phyloP scores from a whole-genome alignment of 805 yeast species.

The Wickerhamomyces kurtzmanii region DNA sequence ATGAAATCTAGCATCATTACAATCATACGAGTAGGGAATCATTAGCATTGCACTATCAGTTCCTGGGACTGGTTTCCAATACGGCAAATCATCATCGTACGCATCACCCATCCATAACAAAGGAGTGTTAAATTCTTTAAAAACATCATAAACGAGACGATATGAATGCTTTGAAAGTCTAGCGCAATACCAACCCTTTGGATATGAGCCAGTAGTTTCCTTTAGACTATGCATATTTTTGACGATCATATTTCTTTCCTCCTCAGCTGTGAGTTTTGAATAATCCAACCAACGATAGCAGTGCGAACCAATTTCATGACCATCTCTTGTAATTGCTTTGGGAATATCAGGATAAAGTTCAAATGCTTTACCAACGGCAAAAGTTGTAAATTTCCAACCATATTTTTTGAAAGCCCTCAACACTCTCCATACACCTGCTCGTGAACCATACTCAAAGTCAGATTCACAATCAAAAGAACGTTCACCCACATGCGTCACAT shows the following conservation, averaged over 20 bases:
- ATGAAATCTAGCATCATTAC: conserved; percentile 19
- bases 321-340: conserved; percentile 23
- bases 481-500: conserved; percentile 7
- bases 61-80: conserved; percentile 22
- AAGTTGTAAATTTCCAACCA: conserved; percentile 21
- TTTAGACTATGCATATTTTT: conserved; percentile 19
- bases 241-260: conserved; percentile 21
- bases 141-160: conserved; percentile 22
- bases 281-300: conserved; percentile 27
- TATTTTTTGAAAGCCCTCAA: conserved; percentile 23
- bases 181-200: conserved; percentile 27
- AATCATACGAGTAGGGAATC: conserved; percentile 21
- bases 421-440: conserved; percentile 24
- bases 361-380: conserved; percentile 28
- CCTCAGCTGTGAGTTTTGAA: conserved; percentile 17
- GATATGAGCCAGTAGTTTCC: conserved; percentile 22
- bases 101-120: conserved; percentile 24
- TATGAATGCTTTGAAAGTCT: conserved; percentile 21
- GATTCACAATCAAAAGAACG: conserved; percentile 20
- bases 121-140: conserved; percentile 20
- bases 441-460: conserved; percentile 24
- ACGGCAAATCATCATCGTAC: conserved; percentile 27
- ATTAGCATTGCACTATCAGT: conserved; percentile 17
- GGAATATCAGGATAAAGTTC: conserved; percentile 23
- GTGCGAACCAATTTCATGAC: conserved; percentile 28